Evolutionary conservation across 2,329 filamentous ascomycete genomes (phyloP).

Genomic region (Botryotinia narcissicola): DNA sequence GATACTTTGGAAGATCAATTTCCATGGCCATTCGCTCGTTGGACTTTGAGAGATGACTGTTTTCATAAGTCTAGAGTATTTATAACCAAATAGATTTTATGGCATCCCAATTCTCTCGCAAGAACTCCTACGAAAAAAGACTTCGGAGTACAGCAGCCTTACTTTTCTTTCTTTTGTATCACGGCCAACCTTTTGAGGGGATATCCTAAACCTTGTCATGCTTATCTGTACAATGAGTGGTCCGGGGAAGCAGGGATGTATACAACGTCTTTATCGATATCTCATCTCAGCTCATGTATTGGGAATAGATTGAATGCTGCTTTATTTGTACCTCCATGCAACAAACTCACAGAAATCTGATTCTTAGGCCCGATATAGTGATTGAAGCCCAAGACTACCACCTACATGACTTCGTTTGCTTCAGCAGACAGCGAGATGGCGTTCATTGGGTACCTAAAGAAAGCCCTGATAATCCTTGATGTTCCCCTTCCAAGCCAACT

Average conservation of each 20-base stretch:
- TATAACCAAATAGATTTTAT: neutral
- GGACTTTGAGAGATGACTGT: neutral
- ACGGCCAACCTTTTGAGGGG: neutral
- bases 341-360: neutral
- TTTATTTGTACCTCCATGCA: constrained; percentile 1
- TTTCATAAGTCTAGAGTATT: neutral
- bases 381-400: constrained; percentile 1
- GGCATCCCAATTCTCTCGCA: neutral
- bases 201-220: neutral
- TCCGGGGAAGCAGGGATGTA: constrained; percentile 19
- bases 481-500: constrained; percentile 2
- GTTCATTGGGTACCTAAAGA: neutral
- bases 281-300: neutral
- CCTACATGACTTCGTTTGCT: constrained; percentile 9
- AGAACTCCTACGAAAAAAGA: neutral
- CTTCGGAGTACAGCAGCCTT: constrained; percentile 1
- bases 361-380: neutral
- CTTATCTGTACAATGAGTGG: constrained; percentile 7
- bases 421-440: constrained; percentile 4
- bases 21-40: neutral
- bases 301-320: constrained; percentile 4
- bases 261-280: constrained; percentile 7
- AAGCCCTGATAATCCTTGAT: constrained; percentile 5
- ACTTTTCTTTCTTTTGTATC: neutral
- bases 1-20: neutral